Base-by-base conservation (phyloP, 1,139 yeast species). In the Diutina catenulata region DNA sequence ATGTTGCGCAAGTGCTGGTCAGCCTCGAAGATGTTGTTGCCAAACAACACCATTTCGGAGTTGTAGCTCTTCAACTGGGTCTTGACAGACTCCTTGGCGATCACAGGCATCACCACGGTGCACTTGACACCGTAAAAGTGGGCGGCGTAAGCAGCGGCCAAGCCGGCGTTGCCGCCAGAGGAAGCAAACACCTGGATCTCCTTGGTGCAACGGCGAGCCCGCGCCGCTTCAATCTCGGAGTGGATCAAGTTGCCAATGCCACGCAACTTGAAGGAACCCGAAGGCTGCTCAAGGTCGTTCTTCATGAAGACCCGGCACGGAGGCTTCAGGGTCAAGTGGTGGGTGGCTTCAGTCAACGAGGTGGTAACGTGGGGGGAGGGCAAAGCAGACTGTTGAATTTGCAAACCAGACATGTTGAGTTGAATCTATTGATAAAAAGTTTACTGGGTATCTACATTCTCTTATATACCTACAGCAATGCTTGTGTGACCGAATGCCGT, bases 201-300 rank as follows among this genome's bases (percentile, higher is more conserved):
- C 41, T 47, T 42, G 8, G 11, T 11, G 26, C 35, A 20, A 9
- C 14, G 16, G 8, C 35, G 35, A 13, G 25, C 25, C 3, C 21
- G n/a, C 10, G 35, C 35, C 1, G 16, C 35, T 14, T 31, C 35
- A 4, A 31, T 5, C n/a, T 14, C 16, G 5, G 20, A 5, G 24
- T 31, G 35, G n/a, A 64, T 49, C 42, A 62, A 47, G 38, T 59
- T 49, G 5, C 69, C 66, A 13, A 64, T 57, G 4, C 70, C 70
- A 29, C 68, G 48, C 21, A 64, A 49, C 46, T 63, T 63, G 49
- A 64, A 64, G 37, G 82, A 74, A 1, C 88, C 87, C 13, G 80
- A 66, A 3, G 88, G 87, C 49, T 80, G 91, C 26, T 74, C 64
- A 44, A 63, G 64, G 48, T 80, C 91, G 42, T 74, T 71, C 50